phyloP scores from a whole-genome alignment of 306 rosid species.

The Prunus davidiana region DNA sequence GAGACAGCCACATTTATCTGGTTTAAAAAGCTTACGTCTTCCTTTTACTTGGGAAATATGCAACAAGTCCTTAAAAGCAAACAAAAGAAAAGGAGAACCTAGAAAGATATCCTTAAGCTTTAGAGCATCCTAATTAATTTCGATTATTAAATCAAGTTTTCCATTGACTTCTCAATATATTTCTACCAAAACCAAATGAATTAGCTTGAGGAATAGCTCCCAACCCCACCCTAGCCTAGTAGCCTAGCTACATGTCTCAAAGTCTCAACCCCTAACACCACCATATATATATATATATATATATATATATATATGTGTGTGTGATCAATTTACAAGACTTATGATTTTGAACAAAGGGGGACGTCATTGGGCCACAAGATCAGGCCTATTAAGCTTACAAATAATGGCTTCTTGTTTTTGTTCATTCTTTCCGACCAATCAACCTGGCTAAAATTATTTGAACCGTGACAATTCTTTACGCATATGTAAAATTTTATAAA shows the following conservation, averaged over 20 bases:
- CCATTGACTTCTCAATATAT: constrained; percentile 10
- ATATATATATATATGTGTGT: no score
- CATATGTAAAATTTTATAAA: no score
- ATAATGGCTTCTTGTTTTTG: no score
- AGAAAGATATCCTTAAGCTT: background rate
- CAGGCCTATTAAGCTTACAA: no score
- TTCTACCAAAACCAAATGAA: background rate
- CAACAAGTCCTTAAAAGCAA: background rate
- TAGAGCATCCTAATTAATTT: background rate
- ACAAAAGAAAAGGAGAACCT: background rate
- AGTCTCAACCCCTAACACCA: background rate
- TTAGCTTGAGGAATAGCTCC: background rate
- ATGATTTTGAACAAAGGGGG: background rate
- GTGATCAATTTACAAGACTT: background rate
- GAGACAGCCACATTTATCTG: background rate
- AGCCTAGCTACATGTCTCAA: background rate
- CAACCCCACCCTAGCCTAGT: background rate
- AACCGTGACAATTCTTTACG: no score
- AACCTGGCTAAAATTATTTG: no score
- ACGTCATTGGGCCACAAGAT: background rate
- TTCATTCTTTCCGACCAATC: no score
- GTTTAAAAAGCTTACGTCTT: background rate
- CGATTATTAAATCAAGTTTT: background rate
- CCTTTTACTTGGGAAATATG: constrained; percentile 3
- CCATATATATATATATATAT: background rate